Conservation (phyloP, 306 rosid species). For the Prosopis cineraria region DNA sequence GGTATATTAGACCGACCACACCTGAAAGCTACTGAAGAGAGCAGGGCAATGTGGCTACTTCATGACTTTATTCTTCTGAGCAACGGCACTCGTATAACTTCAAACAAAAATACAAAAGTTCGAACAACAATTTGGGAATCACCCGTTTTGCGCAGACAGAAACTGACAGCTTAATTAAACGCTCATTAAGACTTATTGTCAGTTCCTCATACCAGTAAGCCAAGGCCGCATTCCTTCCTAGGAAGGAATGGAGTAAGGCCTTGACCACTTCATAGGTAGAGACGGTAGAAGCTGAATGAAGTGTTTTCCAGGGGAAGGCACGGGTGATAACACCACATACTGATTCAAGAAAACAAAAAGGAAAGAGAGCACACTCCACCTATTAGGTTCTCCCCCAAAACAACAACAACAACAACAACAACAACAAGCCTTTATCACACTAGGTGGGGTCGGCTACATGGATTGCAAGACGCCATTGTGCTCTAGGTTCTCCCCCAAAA, state of each 20-base stretch:
- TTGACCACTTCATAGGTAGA: too few relatives aligned
- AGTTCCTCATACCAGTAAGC: too few relatives aligned
- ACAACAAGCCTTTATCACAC: too few relatives aligned
- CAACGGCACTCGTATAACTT: background rate
- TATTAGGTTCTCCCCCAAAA: background rate
- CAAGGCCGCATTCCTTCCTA: too few relatives aligned
- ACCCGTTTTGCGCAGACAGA: background rate
- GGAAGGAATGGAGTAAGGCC: too few relatives aligned
- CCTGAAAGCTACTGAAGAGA: background rate
- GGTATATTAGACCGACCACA: background rate
- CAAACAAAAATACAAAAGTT: background rate
- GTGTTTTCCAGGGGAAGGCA: too few relatives aligned
- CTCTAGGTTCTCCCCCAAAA: too few relatives aligned
- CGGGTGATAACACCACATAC: background rate
- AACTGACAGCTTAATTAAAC: background rate
- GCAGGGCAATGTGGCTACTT: background rate
- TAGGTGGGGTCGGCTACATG: too few relatives aligned
- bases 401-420: too few relatives aligned
- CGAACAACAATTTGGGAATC: background rate
- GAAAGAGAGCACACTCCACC: background rate
- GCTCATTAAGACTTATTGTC: background rate
- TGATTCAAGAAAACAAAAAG: background rate
- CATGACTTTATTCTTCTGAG: background rate
- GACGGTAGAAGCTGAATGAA: too few relatives aligned
- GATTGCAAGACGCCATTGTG: too few relatives aligned